Percentiles rank a stretch among this genome's conserved stretches.
Conservation (phyloP, 441 rosid species). For the Gossypium davidsonii region DNA sequence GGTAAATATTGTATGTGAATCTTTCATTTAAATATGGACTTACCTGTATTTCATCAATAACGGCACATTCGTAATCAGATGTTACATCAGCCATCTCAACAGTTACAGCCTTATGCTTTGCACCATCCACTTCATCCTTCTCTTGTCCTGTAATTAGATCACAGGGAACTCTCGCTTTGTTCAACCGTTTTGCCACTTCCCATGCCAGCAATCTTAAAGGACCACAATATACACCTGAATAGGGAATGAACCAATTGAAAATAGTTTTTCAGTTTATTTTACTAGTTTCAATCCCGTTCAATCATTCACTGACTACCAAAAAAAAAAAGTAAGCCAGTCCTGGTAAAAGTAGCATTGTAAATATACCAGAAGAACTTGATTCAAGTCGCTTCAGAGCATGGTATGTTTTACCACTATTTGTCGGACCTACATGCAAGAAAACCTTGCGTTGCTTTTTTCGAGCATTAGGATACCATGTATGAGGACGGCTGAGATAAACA, state of each 20-base stretch:
- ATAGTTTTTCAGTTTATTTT: neutral
- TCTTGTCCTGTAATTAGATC: constrained; percentile 91
- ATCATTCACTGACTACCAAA: neutral
- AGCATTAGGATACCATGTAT: constrained; percentile 80
- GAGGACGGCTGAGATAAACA: constrained; percentile 58
- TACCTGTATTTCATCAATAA: constrained; percentile 91
- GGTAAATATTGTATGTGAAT: neutral
- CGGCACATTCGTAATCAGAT: constrained; percentile 61
- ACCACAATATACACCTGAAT: constrained; percentile 85
- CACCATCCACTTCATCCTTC: constrained; percentile 75
- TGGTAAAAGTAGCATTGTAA: constrained; percentile 11
- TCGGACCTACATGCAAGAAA: constrained; percentile 84
- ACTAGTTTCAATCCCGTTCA: neutral
- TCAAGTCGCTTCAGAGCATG: constrained; percentile 71
- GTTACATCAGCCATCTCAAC: constrained; percentile 87
- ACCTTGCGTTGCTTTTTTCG: constrained; percentile 74
- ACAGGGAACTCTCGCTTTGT: constrained; percentile 80
- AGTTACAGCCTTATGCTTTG: constrained; percentile 82
- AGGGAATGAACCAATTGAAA: constrained; percentile 13
- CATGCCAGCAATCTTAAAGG: constrained; percentile 84
- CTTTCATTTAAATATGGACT: neutral
- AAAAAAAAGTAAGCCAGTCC: neutral
- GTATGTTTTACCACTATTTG: constrained; percentile 90
- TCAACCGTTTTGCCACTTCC: constrained; percentile 84
- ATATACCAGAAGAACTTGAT: constrained; percentile 69